Conservation (phyloP, 768 basidiomycete genomes). For the Coprinopsis marcescibilis region DNA sequence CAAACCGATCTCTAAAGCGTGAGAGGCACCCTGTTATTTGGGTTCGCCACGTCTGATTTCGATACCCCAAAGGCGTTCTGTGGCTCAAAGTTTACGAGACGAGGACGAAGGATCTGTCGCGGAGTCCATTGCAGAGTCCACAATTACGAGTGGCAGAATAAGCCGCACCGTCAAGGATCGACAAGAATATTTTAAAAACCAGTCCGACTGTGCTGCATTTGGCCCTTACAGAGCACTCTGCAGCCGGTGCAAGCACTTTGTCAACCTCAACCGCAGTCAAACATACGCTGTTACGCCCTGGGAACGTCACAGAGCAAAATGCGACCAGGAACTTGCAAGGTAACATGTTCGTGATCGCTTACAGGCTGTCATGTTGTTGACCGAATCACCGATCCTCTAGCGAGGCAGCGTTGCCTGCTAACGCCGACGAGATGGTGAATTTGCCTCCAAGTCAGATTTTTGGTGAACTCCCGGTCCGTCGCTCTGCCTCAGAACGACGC, state of each 20-base stretch:
- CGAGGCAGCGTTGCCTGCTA: conserved; percentile 17
- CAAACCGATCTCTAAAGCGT: conserved; percentile 7
- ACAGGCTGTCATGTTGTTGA: not conserved
- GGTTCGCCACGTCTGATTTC: not conserved
- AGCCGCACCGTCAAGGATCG: conserved; percentile 60
- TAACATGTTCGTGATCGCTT: conserved; percentile 1
- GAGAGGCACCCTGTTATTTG: not conserved
- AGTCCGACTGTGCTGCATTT: conserved; percentile 50
- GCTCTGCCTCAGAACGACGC: conserved; percentile 29
- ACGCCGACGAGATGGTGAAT: conserved; percentile 9
- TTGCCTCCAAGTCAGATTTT: conserved; percentile 14
- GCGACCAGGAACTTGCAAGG: conserved; percentile 36
- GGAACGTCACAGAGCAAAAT: conserved; percentile 52
- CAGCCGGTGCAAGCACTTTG: conserved; percentile 48
- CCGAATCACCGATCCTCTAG: conserved; percentile 20
- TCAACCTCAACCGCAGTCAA: conserved; percentile 49
- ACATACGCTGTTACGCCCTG: conserved; percentile 57
- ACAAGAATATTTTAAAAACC: conserved; percentile 56
- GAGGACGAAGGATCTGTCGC: conserved; percentile 7
- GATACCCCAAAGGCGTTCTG: not conserved
- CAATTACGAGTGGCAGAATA: conserved; percentile 29
- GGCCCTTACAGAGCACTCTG: conserved; percentile 58
- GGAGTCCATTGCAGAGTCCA: conserved; percentile 14
- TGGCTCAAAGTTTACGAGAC: not conserved
- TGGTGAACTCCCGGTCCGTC: conserved; percentile 22